Evolutionary conservation across 345 rosid genomes (phyloP), one percentile per base, ranked within the genome.

Genomic region (Ricinus communis): DNA sequence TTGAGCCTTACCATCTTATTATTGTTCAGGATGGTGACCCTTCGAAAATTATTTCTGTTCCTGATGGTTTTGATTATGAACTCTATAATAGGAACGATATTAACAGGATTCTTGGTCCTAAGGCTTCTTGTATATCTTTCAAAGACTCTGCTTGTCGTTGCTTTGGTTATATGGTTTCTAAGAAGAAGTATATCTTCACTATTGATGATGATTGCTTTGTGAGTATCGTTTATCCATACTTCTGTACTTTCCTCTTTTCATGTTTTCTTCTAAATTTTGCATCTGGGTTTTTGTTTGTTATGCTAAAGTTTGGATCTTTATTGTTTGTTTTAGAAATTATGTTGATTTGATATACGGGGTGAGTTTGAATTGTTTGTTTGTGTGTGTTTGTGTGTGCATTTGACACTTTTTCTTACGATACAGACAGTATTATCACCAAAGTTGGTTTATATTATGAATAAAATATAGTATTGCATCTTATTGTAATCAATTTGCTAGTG

Each of bases 11-110:
- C 82, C 98, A 94, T 80, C 79, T 94, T 65, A 94, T 91, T 84
- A 94, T 94, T 63, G 95, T 94, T 56, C 98, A 94, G 66, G 98
- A 94, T 60, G 98, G 98, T 40, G 98, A 94, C 68, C 98, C 98
- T 0, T 24, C 96, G 14, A 94, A 87, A 87, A 85, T 70, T 77
- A 90, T 91, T 72, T 72, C 74, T 66, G 98, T 94, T 41, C 98
- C 98, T 6, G 91, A 87, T 19, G 98, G 97, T 11, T 94, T 84
- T 76, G 97, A 90, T 49, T 94, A 94, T 67, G 98, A 91, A 77
- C 96, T 94, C 16, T 91, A 90, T 74, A 94, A 94, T 74, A 82
- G 98, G 73, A 90, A 94, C 66, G 98, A 94, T 40, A 90, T 94
- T 40, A 90, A 94, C 79, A 77, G 84, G 72, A 87, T 94, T 69